Evolutionary conservation across 106 monocot genomes (phyloP).

Genomic region (Allium fistulosum): DNA sequence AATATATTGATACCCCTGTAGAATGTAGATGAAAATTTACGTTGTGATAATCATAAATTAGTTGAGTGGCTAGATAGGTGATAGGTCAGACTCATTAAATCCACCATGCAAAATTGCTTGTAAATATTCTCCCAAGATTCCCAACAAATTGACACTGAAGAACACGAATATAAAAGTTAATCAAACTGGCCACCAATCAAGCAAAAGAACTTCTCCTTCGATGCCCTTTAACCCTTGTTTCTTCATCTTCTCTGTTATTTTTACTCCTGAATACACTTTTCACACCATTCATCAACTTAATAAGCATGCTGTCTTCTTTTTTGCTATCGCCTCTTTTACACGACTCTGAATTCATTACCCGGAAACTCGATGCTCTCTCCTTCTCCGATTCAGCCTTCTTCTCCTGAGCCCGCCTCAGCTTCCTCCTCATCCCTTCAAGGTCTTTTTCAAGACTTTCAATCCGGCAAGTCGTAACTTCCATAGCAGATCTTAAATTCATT

Average conservation of each 20-base stretch:
- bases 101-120: no score
- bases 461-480: slow-evolving; percentile 50
- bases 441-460: slow-evolving; percentile 68
- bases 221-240: not conserved
- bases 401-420: slow-evolving; percentile 40
- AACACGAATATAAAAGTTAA: no score
- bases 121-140: no score
- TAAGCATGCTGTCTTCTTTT: slow-evolving; percentile 13
- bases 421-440: slow-evolving; percentile 35
- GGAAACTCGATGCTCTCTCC: slow-evolving; percentile 41
- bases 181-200: not conserved
- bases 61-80: no score
- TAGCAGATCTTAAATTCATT: slow-evolving; percentile 41
- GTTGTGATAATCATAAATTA: no score
- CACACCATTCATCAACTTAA: slow-evolving; percentile 50
- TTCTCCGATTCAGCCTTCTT: slow-evolving; percentile 14
- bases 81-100: no score
- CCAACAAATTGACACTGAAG: no score
- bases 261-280: slow-evolving; percentile 39
- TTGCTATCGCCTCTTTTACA: not conserved
- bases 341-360: slow-evolving; percentile 8
- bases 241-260: not conserved
- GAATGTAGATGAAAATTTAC: no score
- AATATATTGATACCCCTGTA: no score
- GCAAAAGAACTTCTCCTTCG: slow-evolving; percentile 6